phyloP scores from a whole-genome alignment of 371 early-diverging fungal genomes.

The Rhizopus sp. region DNA sequence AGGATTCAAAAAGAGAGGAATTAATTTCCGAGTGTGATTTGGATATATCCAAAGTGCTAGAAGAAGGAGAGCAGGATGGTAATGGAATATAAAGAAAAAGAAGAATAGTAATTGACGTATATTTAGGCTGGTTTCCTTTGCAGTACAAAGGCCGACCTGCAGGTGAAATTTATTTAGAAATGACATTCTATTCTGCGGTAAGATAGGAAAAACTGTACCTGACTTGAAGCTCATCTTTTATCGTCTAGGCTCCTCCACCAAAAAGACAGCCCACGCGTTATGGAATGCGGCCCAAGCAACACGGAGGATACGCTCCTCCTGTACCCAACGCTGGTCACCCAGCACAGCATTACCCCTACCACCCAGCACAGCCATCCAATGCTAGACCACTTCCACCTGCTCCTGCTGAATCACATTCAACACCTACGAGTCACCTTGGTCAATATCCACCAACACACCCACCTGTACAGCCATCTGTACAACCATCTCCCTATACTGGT shows the following conservation, averaged over 20 bases:
- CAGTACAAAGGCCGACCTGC: slow-evolving; percentile 52
- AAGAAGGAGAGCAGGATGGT: slow-evolving; percentile 71
- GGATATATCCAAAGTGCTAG: slow-evolving; percentile 62
- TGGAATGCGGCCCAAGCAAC: slow-evolving; percentile 21
- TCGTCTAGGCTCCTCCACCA: slow-evolving; percentile 38
- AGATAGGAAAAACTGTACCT: slow-evolving; percentile 14
- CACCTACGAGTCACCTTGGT: slow-evolving; percentile 21
- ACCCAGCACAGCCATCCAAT: slow-evolving; percentile 6
- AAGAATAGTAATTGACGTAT: neutral
- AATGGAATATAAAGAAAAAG: slow-evolving; percentile 9
- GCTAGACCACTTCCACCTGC: slow-evolving; percentile 15
- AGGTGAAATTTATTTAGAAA: slow-evolving; percentile 57
- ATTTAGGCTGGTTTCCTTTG: slow-evolving; percentile 58
- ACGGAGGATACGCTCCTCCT: slow-evolving; percentile 22
- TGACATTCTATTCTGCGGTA: slow-evolving; percentile 63
- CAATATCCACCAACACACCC: slow-evolving; percentile 2
- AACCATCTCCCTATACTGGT: slow-evolving; percentile 6
- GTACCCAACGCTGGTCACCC: slow-evolving; percentile 11
- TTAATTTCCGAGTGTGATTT: slow-evolving; percentile 67
- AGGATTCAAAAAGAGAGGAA: slow-evolving; percentile 55
- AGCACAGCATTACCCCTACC: slow-evolving; percentile 8
- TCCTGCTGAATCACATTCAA: slow-evolving; percentile 27
- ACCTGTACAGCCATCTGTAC: slow-evolving; percentile 9
- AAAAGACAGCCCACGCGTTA: slow-evolving; percentile 46
- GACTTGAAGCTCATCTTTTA: slow-evolving; percentile 1